Conservation (phyloP, 1,284 basidiomycete genomes). For the Ceratobasidium sp. region DNA sequence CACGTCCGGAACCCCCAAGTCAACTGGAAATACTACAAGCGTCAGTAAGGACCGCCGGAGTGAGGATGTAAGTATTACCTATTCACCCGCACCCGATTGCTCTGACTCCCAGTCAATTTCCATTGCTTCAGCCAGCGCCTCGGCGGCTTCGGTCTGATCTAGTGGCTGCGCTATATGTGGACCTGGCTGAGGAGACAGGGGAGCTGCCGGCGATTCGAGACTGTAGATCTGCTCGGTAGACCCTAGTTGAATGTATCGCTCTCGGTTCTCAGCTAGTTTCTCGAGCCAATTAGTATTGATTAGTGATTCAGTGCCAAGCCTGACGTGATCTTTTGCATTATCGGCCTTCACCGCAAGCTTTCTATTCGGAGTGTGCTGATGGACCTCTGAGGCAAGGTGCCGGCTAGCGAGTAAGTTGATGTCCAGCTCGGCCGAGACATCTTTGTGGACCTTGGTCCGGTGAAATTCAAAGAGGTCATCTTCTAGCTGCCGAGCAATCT, state of each 20-base stretch:
- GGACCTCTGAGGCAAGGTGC: not conserved
- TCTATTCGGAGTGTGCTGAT: not conserved
- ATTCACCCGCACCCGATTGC: too few species aligned
- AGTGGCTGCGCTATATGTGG: too few species aligned
- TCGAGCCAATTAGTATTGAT: not conserved
- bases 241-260: not conserved
- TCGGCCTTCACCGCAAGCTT: not conserved
- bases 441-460: not conserved
- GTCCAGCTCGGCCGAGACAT: not conserved
- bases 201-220: not conserved
- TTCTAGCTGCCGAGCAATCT: not conserved
- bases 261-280: not conserved
- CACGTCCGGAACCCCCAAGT: too few species aligned
- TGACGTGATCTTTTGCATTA: not conserved
- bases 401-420: not conserved
- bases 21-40: too few species aligned
- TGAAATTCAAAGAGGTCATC: not conserved
- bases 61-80: too few species aligned
- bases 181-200: too few species aligned
- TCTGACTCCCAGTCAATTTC: too few species aligned
- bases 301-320: not conserved
- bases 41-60: too few species aligned
- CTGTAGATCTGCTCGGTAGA: not conserved
- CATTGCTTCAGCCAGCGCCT: too few species aligned
- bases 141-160: too few species aligned